Base-by-base conservation (phyloP, 148 eudicot genomes). In the Cornus florida region DNA sequence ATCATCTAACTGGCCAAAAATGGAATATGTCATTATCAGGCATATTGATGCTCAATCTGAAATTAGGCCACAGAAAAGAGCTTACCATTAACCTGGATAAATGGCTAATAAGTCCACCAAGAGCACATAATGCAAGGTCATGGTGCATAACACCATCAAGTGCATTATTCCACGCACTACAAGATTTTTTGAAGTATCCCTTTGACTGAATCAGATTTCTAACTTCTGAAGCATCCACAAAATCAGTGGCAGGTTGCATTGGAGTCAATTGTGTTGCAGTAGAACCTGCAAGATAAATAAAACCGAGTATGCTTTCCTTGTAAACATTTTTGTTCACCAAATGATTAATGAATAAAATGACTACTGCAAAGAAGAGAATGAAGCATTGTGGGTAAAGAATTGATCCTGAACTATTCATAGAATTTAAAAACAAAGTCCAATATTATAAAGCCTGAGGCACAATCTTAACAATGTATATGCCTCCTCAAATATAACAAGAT, bases 31-130 rank as follows among this genome's bases (percentile, higher is more conserved):
- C 69, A 48, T 48, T 57, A 85, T 50, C 31, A 66, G 24, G 70
- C 17, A 48, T 5, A 71, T 28, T 59, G 32, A 50, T 56, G 19
- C 48, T 75, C 75, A 56, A 23, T 57, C 19, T 65, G 23, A 19
- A 43, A 75, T 67, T 38, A 78, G 16, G 77, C 20, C 50, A 48
- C 0, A 70, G 48, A 11, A 7, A 68, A 67, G 53, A 64, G 39
- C 89, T 86, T 87, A 92, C 99, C 98, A 88, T 92, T 81, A 94
- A 70, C 81, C 99, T 87, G 43, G 91, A 86, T 71, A 94, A 80
- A 85, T 96, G 92, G 87, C 83, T 88, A 46, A 88, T 69, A 74
- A 96, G 95, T 59, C 90, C 90, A 76, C 99, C 99, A 81, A 96
- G 91, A 81, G 99, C 97, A 89, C 90, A 79, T 78, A 96, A 75